Base-by-base conservation (phyloP, 2,329 filamentous ascomycete species). In the Sclerotinia spermophila region DNA sequence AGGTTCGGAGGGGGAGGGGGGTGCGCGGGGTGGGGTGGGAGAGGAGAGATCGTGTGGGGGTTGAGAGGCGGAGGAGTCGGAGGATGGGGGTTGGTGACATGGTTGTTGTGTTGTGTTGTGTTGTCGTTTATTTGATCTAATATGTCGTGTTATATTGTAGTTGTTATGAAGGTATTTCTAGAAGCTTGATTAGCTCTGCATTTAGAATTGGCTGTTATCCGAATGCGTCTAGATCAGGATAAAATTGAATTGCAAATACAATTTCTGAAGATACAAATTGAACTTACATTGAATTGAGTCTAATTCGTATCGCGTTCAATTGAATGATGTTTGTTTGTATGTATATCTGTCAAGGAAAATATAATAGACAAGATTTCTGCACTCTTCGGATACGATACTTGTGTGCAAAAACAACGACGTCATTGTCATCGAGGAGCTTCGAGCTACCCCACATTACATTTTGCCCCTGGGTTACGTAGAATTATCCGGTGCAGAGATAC, bases 181-280 rank as follows among this genome's bases (percentile, higher is more conserved):
- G 21, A 4, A 35, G 7, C 35, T 1, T 17, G 21, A 58, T 58
- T 58, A 58, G 55, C 55, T 35, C 24, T 13, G 30, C 21, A 58
- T 35, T 24, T 1, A 13, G 2, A 35, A 15, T 38, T n/a, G n/a
- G n/a, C n/a, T n/a, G n/a, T n/a, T n/a, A n/a, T n/a, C n/a, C n/a
- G n/a, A n/a, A n/a, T n/a, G n/a, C n/a, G n/a, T n/a, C n/a, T n/a
- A 0, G 8, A 58, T 21, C 2, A 13, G 4, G 19, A 35, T 2
- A 2, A 19, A 24, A 56, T 10, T 24, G 0, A 13, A 35, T 15
- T 13, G 30, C 19, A 24, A 13, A 13, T n/a, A n/a, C 30, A 56
- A 4, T 3, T 15, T n/a, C 13, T 24, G 5, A 38, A n/a, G 11
- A n/a, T 24, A 19, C 6, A 24, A 11, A 51, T 13, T 4, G 5